A percentile compares a stretch with the other conserved stretches of the same genome.
Evolutionary conservation across 2,329 filamentous ascomycete species (phyloP).

Genomic region (Cadophora gregata): DNA sequence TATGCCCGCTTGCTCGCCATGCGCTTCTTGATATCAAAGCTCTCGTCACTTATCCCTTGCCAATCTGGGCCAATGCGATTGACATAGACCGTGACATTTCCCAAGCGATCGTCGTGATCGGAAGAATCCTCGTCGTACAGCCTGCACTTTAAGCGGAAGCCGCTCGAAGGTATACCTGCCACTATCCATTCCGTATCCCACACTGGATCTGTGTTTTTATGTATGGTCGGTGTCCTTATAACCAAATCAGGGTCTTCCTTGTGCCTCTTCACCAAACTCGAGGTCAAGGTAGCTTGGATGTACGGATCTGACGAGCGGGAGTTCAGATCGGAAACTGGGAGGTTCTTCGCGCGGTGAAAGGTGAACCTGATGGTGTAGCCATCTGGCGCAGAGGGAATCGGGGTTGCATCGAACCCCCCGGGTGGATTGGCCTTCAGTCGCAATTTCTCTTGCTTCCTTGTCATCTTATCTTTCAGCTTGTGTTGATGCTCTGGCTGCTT

Average conservation of each 20-base stretch:
- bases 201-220: constrained; percentile 72
- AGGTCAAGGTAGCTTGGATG: constrained; percentile 75
- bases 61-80: constrained; percentile 66
- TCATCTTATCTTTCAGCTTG: constrained; percentile 42
- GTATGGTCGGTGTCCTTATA: constrained; percentile 78
- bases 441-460: constrained; percentile 42
- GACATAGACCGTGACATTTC: constrained; percentile 79
- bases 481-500: constrained; percentile 26
- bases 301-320: constrained; percentile 84
- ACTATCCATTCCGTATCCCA: constrained; percentile 92
- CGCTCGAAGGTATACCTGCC: constrained; percentile 80
- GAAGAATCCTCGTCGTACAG: constrained; percentile 90
- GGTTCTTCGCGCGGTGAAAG: constrained; percentile 79
- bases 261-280: constrained; percentile 72
- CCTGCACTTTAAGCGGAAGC: constrained; percentile 84
- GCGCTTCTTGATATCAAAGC: constrained; percentile 79
- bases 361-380: constrained; percentile 87
- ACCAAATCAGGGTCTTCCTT: constrained; percentile 82
- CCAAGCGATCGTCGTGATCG: constrained; percentile 85
- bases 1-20: constrained; percentile 89
- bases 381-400: constrained; percentile 73
- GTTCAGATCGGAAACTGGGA: constrained; percentile 82
- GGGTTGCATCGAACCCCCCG: constrained; percentile 81
- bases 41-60: constrained; percentile 67
- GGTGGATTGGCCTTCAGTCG: constrained; percentile 42